Evolutionary conservation across 2,329 filamentous ascomycete genomes (phyloP).

Genomic region (Scedosporium aurantiacum): DNA sequence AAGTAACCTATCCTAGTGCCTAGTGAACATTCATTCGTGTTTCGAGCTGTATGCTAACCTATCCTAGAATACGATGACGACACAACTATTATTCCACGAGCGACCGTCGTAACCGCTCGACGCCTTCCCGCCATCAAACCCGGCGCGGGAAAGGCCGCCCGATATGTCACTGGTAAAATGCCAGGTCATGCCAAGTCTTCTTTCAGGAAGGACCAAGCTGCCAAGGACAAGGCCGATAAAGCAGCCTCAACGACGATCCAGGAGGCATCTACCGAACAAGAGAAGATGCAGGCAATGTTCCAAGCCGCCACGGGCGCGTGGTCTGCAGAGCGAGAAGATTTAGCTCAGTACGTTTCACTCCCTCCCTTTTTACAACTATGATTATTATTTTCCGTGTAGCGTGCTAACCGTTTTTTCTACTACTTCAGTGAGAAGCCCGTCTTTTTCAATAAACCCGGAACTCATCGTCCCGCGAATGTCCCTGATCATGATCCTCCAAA

Average conservation of each 20-base stretch:
- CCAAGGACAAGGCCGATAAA: slow-evolving; percentile 26
- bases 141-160: slow-evolving; percentile 79
- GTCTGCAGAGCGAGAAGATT: slow-evolving; percentile 85
- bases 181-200: slow-evolving; percentile 77
- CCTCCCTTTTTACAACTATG: background rate
- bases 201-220: slow-evolving; percentile 46
- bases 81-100: slow-evolving; percentile 91
- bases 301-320: slow-evolving; percentile 82
- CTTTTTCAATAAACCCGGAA: slow-evolving; percentile 38
- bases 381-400: background rate
- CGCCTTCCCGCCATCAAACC: slow-evolving; percentile 74
- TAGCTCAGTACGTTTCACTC: slow-evolving; percentile 57
- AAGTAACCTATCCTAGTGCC: slow-evolving; percentile 23
- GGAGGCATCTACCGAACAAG: slow-evolving; percentile 79
- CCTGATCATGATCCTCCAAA: slow-evolving; percentile 88
- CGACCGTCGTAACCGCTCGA: slow-evolving; percentile 83
- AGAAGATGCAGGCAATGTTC: slow-evolving; percentile 88
- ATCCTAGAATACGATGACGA: slow-evolving; percentile 86
- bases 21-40: background rate
- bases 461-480: slow-evolving; percentile 61
- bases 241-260: slow-evolving; percentile 53
- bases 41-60: slow-evolving; percentile 17
- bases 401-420: slow-evolving; percentile 19
- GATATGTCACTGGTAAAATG: slow-evolving; percentile 95
- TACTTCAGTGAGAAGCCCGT: slow-evolving; percentile 47